Base-by-base conservation (phyloP, 345 rosid genomes). In the Eucalyptus dawsonii region DNA sequence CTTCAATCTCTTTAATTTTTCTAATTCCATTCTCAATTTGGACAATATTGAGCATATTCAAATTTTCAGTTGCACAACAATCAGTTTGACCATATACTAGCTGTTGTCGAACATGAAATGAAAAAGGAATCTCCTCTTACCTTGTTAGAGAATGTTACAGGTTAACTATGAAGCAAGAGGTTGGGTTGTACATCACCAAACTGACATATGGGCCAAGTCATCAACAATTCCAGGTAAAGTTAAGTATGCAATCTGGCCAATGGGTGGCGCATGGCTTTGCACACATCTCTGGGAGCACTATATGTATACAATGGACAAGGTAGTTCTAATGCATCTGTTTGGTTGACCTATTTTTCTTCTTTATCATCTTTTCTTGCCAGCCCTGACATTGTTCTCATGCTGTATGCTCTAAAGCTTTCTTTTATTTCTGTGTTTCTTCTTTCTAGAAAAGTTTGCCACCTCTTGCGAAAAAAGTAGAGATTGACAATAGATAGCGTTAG, bases 211-310 rank as follows among this genome's bases (percentile, higher is more conserved):
- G 99, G 98, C 98, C 44, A 98, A 95, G 92, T 92, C 99, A 88
- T 98, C 99, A 40, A 95, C 95, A 22, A 95, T 94, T 94, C 88
- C 87, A 83, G 98, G 99, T 80, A 88, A 95, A 24, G 98, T 94
- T 88, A 92, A 91, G 58, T 98, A 97, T 97, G 97, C 97, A 29
- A 87, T 98, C 44, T 98, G 99, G 99, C 99, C 98, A 37, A 98
- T 98, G 99, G 99, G 99, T 72, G 99, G 99, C 87, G 96, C 99
- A 45, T 98, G 99, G 99, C 98, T 98, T 87, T 97, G 97, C 89
- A 95, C 97, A 42, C 99, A 96, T 93, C 93, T 95, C 34, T 97
- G 99, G 99, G 99, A 97, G 93, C 98, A 98, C 89, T 98, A 96
- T 90, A 88, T 91, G 44, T 98, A 95, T 91, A 95, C 98, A 13